Evolutionary conservation across 805 yeast species (phyloP), one percentile per base, ranked within the genome.

Genomic region (Kazachstania kunashirensis): DNA sequence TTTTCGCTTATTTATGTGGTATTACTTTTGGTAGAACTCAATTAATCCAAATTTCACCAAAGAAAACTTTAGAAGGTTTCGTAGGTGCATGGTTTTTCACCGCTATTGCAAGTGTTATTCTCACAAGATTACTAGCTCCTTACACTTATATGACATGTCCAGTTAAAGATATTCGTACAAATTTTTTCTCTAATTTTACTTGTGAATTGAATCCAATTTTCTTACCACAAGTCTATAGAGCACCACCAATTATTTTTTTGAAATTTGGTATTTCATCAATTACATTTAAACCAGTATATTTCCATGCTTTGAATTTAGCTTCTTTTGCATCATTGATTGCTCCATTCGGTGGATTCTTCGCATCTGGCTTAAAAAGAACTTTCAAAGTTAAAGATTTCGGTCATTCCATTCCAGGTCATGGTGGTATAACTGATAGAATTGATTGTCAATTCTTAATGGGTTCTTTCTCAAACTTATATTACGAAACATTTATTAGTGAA

Each of bases 361-460:
- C 97, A 6, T 80, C 94, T 37, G 98, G 97, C n/a, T 70, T 92
- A 50, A 92, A 92, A 67, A 77, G 98, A 62, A 85, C 97, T 11
- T 88, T 92, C 65, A 84, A 89, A 53, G 86, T 88, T 38, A 92
- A 92, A 63, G 98, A 92, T 62, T 92, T 92, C 54, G 98, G 97
- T 48, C 94, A 89, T 55, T 89, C 97, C 8, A 92, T 92, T 48
- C 98, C 98, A 12, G 98, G 98, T 23, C 98, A 92, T 57, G 98
- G 98, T 45, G 98, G 98, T 48, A 79, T 92, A 47, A 88, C 96
- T 18, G 98, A 92, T 59, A 75, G 98, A 64, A 79, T 92, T 67
- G 98, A 92, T 63, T 92, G 98, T 63, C 97, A 92, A 64, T 92
- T 89, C 57, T 67, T 92, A 49, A 92, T 92, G 97, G 98, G 98